Conservation (phyloP, 1,139 yeast genomes). For the Hyphopichia khmerensis region DNA sequence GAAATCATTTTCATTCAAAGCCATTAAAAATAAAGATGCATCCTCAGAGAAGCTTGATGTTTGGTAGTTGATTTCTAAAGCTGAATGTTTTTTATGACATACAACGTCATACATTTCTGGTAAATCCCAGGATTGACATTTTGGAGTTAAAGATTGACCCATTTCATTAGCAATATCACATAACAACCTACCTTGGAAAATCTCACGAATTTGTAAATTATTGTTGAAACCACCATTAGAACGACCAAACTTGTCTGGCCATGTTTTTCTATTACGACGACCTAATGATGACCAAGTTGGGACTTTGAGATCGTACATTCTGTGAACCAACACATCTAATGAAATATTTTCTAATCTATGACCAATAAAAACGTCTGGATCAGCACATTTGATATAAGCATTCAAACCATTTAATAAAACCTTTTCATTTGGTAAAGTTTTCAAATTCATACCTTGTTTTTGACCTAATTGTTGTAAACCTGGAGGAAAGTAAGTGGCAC, state of each 20-base stretch:
- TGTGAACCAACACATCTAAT: slow-evolving; percentile 75
- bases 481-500: slow-evolving; percentile 58
- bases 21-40: slow-evolving; percentile 64
- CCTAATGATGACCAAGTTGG: slow-evolving; percentile 84
- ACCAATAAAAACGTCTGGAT: slow-evolving; percentile 91
- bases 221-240: slow-evolving; percentile 43
- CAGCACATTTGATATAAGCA: slow-evolving; percentile 66
- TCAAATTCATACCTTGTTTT: slow-evolving; percentile 46
- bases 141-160: slow-evolving; percentile 89
- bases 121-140: slow-evolving; percentile 96
- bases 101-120: slow-evolving; percentile 86
- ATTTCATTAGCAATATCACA: slow-evolving; percentile 94
- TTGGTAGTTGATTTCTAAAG: slow-evolving; percentile 73
- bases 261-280: slow-evolving; percentile 67
- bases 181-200: slow-evolving; percentile 80
- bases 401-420: slow-evolving; percentile 71
- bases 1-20: slow-evolving; percentile 65
- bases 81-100: slow-evolving; percentile 57
- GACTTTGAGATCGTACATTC: slow-evolving; percentile 74
- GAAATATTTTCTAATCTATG: slow-evolving; percentile 81
- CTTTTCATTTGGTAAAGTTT: slow-evolving; percentile 70
- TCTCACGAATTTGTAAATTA: slow-evolving; percentile 59
- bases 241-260: slow-evolving; percentile 74
- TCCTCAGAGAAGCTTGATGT: slow-evolving; percentile 68
- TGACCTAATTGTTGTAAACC: slow-evolving; percentile 64